Conservation (phyloP, 371 early-diverging fungal genomes). For the Blastocladiella emersonii region DNA sequence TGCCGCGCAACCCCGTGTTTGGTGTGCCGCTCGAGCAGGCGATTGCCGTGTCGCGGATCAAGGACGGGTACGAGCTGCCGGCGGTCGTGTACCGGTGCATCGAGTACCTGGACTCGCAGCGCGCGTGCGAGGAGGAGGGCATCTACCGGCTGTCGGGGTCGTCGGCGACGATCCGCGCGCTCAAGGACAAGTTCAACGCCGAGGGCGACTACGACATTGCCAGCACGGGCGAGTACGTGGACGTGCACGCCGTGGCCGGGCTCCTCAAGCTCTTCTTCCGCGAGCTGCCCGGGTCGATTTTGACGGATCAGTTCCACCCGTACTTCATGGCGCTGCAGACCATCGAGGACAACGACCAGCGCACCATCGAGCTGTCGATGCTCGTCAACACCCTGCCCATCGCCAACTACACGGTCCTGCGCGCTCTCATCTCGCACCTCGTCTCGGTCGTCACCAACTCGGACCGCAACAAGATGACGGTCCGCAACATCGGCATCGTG, state of each 20-base stretch:
- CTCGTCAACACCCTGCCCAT: conserved; percentile 65
- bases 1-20: conserved; percentile 39
- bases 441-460: conserved; percentile 68
- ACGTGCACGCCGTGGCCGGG: conserved; percentile 84
- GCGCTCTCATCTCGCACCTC: conserved; percentile 72
- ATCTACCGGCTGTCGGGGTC: conserved; percentile 85
- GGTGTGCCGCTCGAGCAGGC: conserved; percentile 54
- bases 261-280: conserved; percentile 82
- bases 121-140: conserved; percentile 79
- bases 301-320: conserved; percentile 59
- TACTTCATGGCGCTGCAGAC: conserved; percentile 51
- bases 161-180: conserved; percentile 41
- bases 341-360: conserved; percentile 30
- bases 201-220: conserved; percentile 47
- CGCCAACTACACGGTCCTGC: conserved; percentile 76
- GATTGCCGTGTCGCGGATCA: conserved; percentile 36
- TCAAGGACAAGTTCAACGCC: conserved; percentile 67
- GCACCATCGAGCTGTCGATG: conserved; percentile 57
- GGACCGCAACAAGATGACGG: conserved; percentile 81
- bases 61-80: conserved; percentile 66
- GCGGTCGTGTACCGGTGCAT: conserved; percentile 87
- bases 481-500: conserved; percentile 85
- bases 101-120: conserved; percentile 77
- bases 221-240: conserved; percentile 37
- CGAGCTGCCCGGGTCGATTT: conserved; percentile 69